A percentile compares a stretch with the other conserved stretches of the same genome.
These are phyloP conservation scores for Gracilaria vermiculophylla DNA, from an alignment of 23 red algal species.

Conservation along the genomic window DNA sequence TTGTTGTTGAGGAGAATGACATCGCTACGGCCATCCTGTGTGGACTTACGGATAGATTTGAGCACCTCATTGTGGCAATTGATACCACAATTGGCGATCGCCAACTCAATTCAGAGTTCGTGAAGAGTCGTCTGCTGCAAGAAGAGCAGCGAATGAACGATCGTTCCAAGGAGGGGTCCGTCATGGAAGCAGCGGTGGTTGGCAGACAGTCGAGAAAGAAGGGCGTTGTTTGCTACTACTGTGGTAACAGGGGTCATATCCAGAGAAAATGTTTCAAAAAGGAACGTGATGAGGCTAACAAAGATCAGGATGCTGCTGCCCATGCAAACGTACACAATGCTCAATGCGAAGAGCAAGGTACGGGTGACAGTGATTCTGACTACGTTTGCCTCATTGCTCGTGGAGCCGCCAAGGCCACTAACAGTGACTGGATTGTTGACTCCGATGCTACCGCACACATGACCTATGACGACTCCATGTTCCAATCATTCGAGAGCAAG, in stretches of 20 bases:
- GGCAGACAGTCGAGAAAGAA: neutral
- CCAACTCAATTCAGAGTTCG: slow-evolving; percentile 24
- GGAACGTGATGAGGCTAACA: slow-evolving; percentile 26
- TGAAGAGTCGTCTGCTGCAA: slow-evolving; percentile 54
- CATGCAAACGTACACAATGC: neutral
- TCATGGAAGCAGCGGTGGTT: too few relatives aligned
- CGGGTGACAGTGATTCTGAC: slow-evolving; percentile 7
- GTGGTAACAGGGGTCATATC: slow-evolving; percentile 11
- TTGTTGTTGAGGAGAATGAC: slow-evolving; percentile 18
- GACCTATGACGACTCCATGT: slow-evolving; percentile 13
- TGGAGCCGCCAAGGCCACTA: neutral
- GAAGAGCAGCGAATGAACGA: slow-evolving; percentile 30
- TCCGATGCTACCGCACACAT: slow-evolving; percentile 2
- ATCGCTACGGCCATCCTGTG: slow-evolving; percentile 25
- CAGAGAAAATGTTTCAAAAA: slow-evolving; percentile 21
- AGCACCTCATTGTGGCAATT: slow-evolving; percentile 33
- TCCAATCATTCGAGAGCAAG: slow-evolving; percentile 11
- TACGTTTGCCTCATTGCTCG: slow-evolving; percentile 25
- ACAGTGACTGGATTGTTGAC: slow-evolving; percentile 18
- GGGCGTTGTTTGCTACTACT: neutral
- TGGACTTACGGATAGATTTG: slow-evolving; percentile 1
- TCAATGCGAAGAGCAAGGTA: neutral
- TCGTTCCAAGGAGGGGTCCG: neutral
- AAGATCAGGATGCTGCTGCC: neutral
- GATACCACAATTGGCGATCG: slow-evolving; percentile 19